Conservation (phyloP, 208 protist genomes). For the Naegleria lovaniensis region DNA sequence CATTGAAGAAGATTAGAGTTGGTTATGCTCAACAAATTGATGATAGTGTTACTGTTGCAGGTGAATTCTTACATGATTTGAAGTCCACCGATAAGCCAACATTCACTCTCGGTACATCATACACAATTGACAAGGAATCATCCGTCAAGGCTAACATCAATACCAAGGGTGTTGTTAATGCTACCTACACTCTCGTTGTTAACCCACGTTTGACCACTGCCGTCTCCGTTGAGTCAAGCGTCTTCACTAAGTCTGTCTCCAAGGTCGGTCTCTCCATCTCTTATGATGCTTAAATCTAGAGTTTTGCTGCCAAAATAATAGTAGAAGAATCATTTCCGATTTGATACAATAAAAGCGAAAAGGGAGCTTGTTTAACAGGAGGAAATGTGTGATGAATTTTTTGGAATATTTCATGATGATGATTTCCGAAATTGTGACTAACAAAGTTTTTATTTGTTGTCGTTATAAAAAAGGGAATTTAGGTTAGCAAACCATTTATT, state of each 20-base stretch:
- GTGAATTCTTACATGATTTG: background rate
- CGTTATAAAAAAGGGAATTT: no score
- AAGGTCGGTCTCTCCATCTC: background rate
- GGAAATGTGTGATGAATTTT: no score
- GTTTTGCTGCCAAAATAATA: background rate
- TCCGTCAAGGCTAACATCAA: conserved; percentile 12
- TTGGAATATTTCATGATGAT: no score
- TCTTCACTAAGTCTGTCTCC: background rate
- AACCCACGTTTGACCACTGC: background rate
- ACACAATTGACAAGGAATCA: background rate
- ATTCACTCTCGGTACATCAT: background rate
- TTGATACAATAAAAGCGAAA: no score
- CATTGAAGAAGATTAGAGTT: background rate
- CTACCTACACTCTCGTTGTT: background rate
- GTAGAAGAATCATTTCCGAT: no score
- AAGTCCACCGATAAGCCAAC: background rate
- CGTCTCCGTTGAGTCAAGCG: background rate
- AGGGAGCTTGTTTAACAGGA: no score
- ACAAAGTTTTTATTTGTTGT: no score
- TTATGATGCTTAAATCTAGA: background rate
- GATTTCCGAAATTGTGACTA: no score
- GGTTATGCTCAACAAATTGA: conserved; percentile 23
- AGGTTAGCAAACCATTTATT: no score
- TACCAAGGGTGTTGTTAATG: background rate
- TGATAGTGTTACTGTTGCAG: background rate